Base-by-base conservation (phyloP, 495 filamentous ascomycete species). In the Trypethelium eluteriae region DNA sequence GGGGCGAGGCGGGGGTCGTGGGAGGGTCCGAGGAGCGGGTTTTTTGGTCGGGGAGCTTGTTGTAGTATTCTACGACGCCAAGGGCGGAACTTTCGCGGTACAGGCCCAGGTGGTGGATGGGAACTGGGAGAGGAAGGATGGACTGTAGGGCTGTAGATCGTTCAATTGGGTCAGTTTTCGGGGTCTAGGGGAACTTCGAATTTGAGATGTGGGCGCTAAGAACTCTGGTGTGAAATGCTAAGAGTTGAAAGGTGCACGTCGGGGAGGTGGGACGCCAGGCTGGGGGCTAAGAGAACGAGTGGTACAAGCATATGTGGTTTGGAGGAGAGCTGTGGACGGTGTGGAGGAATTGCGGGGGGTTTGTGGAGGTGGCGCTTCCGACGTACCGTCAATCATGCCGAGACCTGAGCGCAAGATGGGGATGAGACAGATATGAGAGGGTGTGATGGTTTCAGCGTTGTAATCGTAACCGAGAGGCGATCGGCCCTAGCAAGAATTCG, bases 1-100 rank as follows among this genome's bases (percentile, higher is more conserved):
- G 84, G 76, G 76, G 66, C 62, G 71, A 67, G 64, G 71, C 67
- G 16, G 68, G 69, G 9, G 70, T 50, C 0, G 68, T 39, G 69
- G 79, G 64, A 35, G 84, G 76, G 25, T 25, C 25, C 1, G 25
- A 25, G 25, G 74, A 66, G 39, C 75, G 64, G 9, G 62, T 12
- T 38, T 66, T 68, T 72, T 91, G 86, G 76, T 90, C 89, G 44
- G 93, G 93, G 25, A 98, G 89, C 77, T 98, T 98, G 80, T 91
- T 98, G 82, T 98, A 98, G 83, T 98, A 98, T 79, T 98, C 93
- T 61, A 98, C 93, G 0, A 93, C 92, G 63, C 89, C 84, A 38
- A 96, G 86, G 44, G 89, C 89, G 67, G 84, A 83, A 39, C 87
- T 88, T 73, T 96, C 93, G 71, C 93, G 89, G 80, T 90, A 98